A percentile compares a stretch with the other conserved stretches of the same genome.
Evolutionary conservation across 192 early-diverging fungal genomes (phyloP).

Genomic region (Fimicolochytrium jonesii): DNA sequence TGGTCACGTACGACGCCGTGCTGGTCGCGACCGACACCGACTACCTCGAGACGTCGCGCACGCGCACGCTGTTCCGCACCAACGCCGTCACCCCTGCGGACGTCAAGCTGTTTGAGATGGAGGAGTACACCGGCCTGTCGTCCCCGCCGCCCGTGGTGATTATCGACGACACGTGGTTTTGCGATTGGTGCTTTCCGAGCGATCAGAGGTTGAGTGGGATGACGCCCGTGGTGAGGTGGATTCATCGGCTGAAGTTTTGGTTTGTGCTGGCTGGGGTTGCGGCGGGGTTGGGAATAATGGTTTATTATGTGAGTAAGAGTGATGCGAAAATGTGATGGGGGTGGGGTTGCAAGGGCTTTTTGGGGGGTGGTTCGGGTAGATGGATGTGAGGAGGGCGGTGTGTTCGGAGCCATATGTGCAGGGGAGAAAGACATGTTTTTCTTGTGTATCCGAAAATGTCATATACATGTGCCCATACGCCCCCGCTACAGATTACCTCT

Average conservation of each 20-base stretch:
- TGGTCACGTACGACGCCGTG: constrained; percentile 47
- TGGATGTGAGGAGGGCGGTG: too few relatives aligned
- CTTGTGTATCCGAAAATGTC: too few relatives aligned
- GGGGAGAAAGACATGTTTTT: too few relatives aligned
- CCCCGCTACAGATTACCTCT: too few relatives aligned
- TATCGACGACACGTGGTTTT: constrained; percentile 37
- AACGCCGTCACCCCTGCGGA: constrained; percentile 55
- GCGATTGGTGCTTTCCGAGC: constrained; percentile 48
- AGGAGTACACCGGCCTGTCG: constrained; percentile 44
- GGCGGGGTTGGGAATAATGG: too few relatives aligned
- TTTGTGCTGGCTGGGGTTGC: constrained; percentile 21
- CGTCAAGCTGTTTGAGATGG: constrained; percentile 60
- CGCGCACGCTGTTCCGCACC: constrained; percentile 43
- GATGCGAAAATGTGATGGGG: too few relatives aligned
- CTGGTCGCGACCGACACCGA: constrained; percentile 61
- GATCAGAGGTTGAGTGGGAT: not conserved
- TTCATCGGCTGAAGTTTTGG: constrained; percentile 44
- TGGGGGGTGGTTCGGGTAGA: too few relatives aligned
- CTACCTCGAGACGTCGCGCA: constrained; percentile 51
- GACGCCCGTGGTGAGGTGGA: constrained; percentile 5
- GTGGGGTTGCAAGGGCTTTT: too few relatives aligned
- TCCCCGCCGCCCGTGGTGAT: constrained; percentile 32
- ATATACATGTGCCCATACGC: too few relatives aligned
- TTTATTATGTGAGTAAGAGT: too few relatives aligned
- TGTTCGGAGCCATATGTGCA: too few relatives aligned